Conservation (phyloP, 345 rosid genomes). For the Murraya koenigii region DNA sequence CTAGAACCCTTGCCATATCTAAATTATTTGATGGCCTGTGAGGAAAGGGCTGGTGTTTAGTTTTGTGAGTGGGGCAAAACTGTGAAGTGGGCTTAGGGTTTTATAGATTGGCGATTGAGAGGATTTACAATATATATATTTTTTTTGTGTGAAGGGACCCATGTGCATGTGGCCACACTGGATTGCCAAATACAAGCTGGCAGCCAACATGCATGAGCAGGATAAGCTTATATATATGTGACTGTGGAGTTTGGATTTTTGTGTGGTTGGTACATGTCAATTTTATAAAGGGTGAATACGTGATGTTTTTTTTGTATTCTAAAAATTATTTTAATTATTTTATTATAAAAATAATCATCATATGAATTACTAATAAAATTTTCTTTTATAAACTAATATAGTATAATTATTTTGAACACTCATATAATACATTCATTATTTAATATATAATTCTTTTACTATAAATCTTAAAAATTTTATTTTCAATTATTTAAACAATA, state of each 20-base stretch:
- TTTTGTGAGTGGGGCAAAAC: constrained; percentile 17
- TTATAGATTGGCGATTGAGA: constrained; percentile 22
- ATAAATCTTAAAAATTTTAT: too few species aligned
- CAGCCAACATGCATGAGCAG: constrained; percentile 9
- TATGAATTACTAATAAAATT: too few species aligned
- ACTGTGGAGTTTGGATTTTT: constrained; percentile 17
- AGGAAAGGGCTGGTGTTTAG: neutral
- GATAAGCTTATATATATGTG: neutral
- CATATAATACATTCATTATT: too few species aligned
- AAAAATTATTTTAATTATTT: too few species aligned
- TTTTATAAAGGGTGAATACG: neutral
- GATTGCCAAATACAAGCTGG: constrained; percentile 21
- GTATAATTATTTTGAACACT: too few species aligned
- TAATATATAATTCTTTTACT: too few species aligned
- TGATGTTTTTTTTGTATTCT: too few species aligned
- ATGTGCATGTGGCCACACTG: constrained; percentile 23
- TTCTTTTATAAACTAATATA: too few species aligned
- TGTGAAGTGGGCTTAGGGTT: constrained; percentile 9
- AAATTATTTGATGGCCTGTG: neutral
- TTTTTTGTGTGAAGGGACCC: constrained; percentile 2
- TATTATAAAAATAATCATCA: too few species aligned
- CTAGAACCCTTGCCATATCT: constrained; percentile 43
- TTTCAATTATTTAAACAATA: too few species aligned
- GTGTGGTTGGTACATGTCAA: constrained; percentile 12
- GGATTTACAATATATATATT: neutral